Conservation (phyloP, 2,329 filamentous ascomycete genomes). For the Ceratocystis lukuohia region DNA sequence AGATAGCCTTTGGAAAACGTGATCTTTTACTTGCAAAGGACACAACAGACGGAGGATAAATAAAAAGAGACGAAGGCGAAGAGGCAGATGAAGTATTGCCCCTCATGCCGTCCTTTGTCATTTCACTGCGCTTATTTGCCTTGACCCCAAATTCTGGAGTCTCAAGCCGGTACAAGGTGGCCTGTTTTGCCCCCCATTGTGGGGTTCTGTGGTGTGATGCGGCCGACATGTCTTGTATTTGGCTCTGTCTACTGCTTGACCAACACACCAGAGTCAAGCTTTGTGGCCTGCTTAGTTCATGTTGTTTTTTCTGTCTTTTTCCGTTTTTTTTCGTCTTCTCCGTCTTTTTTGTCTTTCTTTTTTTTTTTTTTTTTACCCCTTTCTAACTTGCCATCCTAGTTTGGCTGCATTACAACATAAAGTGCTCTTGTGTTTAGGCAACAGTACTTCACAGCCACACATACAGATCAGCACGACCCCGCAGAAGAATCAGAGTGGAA, state of each 20-base stretch:
- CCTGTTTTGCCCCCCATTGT: constrained; percentile 10
- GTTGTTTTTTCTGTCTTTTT: neutral
- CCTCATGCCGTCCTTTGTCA: neutral
- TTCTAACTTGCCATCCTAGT: neutral
- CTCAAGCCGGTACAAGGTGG: constrained; percentile 9
- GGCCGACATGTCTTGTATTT: neutral
- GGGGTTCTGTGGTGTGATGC: constrained; percentile 9
- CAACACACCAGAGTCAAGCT: neutral
- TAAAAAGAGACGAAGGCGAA: too few relatives aligned
- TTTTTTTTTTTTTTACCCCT: neutral
- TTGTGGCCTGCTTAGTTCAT: neutral
- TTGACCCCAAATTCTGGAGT: neutral
- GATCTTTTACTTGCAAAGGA: neutral
- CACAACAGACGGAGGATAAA: neutral
- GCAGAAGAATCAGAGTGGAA: too few relatives aligned
- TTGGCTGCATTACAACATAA: neutral
- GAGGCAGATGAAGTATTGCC: too few relatives aligned
- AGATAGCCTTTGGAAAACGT: neutral
- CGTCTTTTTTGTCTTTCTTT: neutral
- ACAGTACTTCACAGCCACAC: neutral
- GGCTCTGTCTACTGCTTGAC: neutral
- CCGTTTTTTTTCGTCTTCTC: neutral
- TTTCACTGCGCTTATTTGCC: neutral
- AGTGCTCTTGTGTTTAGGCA: neutral
- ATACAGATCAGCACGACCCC: neutral